phyloP scores from a whole-genome alignment of 176 grass and related monocot species.

The Otatea glauca region DNA sequence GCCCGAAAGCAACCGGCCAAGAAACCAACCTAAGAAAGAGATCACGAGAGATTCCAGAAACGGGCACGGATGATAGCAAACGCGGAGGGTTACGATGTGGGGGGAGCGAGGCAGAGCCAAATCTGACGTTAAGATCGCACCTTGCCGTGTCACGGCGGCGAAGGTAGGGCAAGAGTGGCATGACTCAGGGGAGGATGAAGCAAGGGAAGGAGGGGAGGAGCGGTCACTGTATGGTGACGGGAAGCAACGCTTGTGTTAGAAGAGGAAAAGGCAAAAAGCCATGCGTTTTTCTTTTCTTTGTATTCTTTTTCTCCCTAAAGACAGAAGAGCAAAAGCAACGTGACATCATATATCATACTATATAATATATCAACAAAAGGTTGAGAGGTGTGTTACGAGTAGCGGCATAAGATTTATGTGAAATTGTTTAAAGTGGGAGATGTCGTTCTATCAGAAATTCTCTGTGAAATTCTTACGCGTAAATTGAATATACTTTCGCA shows the following conservation, averaged over 20 bases:
- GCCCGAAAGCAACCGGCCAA: neutral
- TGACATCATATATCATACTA: no score
- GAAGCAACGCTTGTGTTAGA: neutral
- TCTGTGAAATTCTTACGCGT: no score
- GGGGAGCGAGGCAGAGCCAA: neutral
- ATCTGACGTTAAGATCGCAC: slow-evolving; percentile 36
- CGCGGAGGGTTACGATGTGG: neutral
- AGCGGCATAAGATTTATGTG: no score
- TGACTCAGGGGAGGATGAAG: neutral
- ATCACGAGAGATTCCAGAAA: neutral
- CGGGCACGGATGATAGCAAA: slow-evolving; percentile 18
- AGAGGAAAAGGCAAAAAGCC: neutral
- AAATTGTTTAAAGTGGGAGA: no score
- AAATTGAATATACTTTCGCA: no score
- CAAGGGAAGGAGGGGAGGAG: neutral
- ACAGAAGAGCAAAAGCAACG: no score
- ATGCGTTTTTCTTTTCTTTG: no score
- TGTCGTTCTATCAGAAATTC: no score
- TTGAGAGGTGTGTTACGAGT: no score
- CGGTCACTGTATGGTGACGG: neutral
- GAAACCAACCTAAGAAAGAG: neutral
- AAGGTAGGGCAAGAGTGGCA: neutral
- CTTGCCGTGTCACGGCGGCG: slow-evolving; percentile 35
- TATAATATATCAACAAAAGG: no score
- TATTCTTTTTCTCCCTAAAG: no score